Base-by-base conservation (phyloP, 1,139 yeast species). In the Lodderomyces parapsilosis region DNA sequence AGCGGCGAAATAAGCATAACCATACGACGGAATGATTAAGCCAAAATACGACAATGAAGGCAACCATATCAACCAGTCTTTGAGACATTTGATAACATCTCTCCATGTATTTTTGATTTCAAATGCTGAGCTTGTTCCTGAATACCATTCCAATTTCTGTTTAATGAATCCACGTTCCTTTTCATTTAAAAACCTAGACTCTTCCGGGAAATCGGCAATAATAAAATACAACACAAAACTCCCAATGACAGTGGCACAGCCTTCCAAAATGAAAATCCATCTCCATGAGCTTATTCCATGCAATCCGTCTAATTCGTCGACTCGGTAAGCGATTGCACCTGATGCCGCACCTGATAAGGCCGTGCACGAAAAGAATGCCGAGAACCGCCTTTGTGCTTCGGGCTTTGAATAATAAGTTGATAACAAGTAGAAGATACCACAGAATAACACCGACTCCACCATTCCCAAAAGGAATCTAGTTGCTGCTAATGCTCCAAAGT, bases 261-360 rank as follows among this genome's bases (percentile, higher is more conserved):
- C 93, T 58, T 86, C 93, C 49, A 86, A 75, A 49, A 85, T 76
- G 60, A 81, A 86, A 47, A 86, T 71, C 86, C 88, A 85, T 60
- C 80, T 73, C 93, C 91, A 85, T n/a, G 85, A 69, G 14, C 60
- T 54, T 31, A 75, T 53, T 3, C 75, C 76, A 39, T 59, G 62
- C 6, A 45, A 59, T 6, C 71, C 70, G 47, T 70, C 64, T 47
- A 72, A 59, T 33, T 66, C 75, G 43, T 66, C 52, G 40, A 72
- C 68, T 44, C 63, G 65, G 43, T 65, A 71, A 1, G 76, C 76
- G 51, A 71, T 68, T 9, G 73, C 71, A 37, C 74, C 74, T 4
- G 66, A 59, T 4, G 70, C 74, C 24, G 71, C 75, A 51, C 75
- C 75, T 9, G 74, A 66, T 42, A 69, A 62, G 32, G 72, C 60